These are phyloP conservation scores for Colletotrichum sp. DNA, from an alignment of 2,329 filamentous ascomycete genomes.

Conservation along the genomic window DNA sequence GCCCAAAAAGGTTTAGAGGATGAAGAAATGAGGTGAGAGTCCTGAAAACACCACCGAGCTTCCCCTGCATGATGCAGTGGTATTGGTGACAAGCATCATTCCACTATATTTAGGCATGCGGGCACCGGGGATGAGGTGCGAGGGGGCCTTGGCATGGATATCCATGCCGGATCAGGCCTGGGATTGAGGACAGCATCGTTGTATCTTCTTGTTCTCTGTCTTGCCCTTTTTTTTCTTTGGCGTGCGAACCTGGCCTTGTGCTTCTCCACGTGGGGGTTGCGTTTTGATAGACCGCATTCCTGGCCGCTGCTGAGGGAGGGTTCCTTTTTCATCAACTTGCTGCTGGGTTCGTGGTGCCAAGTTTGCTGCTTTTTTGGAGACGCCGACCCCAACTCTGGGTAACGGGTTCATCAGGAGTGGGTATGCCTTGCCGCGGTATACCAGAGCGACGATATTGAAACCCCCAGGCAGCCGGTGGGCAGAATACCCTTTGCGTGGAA, in stretches of 20 bases:
- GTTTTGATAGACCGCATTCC: not conserved
- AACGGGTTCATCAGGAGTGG: not conserved
- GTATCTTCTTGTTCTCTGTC: not conserved
- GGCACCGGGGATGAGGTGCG: not conserved
- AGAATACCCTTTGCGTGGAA: conserved; percentile 3
- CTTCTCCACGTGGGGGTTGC: conserved; percentile 8
- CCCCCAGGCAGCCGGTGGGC: not conserved
- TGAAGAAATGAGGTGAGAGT: conserved; percentile 2
- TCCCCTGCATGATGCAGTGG: conserved; percentile 21
- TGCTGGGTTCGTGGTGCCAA: not conserved
- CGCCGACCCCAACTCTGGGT: not conserved
- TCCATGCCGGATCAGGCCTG: conserved; percentile 11
- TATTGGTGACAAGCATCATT: conserved; percentile 11
- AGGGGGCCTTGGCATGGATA: conserved; percentile 8
- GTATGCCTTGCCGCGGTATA: not conserved
- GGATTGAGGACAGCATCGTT: not conserved
- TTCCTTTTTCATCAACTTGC: not conserved
- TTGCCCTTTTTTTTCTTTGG: not conserved
- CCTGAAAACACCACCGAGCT: conserved; percentile 5
- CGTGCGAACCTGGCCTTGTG: not conserved
- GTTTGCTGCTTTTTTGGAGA: not conserved
- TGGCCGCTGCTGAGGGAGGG: not conserved
- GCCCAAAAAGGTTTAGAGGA: conserved; percentile 1
- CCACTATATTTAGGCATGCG: conserved; percentile 20
- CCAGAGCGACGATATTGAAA: conserved; percentile 3